Base-by-base conservation (phyloP, 1,139 yeast genomes). In the Pichia sp. region DNA sequence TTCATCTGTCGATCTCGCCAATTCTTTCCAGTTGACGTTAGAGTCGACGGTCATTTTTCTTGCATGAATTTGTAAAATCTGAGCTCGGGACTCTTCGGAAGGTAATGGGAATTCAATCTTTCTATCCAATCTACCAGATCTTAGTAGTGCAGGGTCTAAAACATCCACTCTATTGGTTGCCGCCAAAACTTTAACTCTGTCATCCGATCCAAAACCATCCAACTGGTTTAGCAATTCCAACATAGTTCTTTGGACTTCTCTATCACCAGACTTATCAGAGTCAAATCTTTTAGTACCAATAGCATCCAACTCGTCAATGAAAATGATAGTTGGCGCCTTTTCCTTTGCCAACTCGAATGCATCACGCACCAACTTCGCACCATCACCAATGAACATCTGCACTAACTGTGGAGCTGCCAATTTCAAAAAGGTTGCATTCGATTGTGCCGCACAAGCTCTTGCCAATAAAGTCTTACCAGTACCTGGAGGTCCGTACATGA, bases 401-500 rank as follows among this genome's bases (percentile, higher is more conserved):
- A 91, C 98, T 50, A 91, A 74, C 61, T 93, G 98, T 15, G 99
- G 98, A 34, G 97, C 99, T 1, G 98, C 97, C 46, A 93, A 70
- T 57, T 91, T 91, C 56, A 91, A 69, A 59, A 91, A 91, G 0
- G 98, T 91, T n/a, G 98, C 98, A 43, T 93, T 94, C 0, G 96
- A 84, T 61, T 91, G 97, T 6, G 98, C 98, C 12, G 99, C 99
- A 74, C 98, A 91, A 2, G 98, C 98, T 59, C 98, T 76, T 6
- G 99, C 99, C 49, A 91, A 70, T 46, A 91, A 69, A 1, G 98
- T 91, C 63, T 91, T 91, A 60, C 99, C 99, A 2, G 99, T 91
- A 56, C 99, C 99, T 34, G 99, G 99, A 14, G 99, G 98, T 9
- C 99, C 99, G 59, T 91, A 91, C 98, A 91, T 91, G 42, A 91